Base-by-base conservation (phyloP, 2,329 filamentous ascomycete genomes). In the Escovopsis sp. region DNA sequence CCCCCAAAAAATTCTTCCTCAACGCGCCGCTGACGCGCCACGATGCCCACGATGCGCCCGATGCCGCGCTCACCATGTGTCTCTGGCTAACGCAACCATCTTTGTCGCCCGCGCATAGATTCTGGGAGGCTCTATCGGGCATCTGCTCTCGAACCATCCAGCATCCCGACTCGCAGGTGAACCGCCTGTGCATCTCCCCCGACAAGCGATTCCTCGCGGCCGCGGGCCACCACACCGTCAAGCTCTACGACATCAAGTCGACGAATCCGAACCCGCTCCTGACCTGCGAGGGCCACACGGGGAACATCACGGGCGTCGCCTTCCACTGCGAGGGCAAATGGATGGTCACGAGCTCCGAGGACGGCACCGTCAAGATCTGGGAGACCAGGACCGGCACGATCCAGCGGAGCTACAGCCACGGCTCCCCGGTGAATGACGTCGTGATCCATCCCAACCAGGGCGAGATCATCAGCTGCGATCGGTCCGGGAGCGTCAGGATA, bases 401-500 rank as follows among this genome's bases (percentile, higher is more conserved):
- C 43, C 91, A 98, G 64, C 77, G 91, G 43, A 94, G 89, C 63
- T 98, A 98, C 61, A 81, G 76, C 51, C 91, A 98, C 59, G 84
- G 82, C 42, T 81, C 79, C 32, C 80, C 91, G 0, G 91, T 89
- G 41, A 98, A 95, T 57, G 91, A 98, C 61, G 91, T 98, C 8
- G 91, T 96, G n/a, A 98, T 98, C 44, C 91, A 98, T 60, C 91
- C 91, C 0, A 98, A 98, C 58, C 91, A 98, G 66, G 91, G 89
- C 46, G 91, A 98, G 67, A 82, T 98, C 47, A 94, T 98, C 56
- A 94, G 85, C 60, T 95, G 89, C 59, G 91, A 98, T 60, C 79
- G 89, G 32, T 81, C 83, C 39, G 91, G 91, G 39, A 94, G 87
- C 59, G 86, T 98, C 46, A 73, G 89, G 35, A 84, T 98, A 48